These are phyloP conservation scores for Malania oleifera DNA, from an alignment of 164 flowering plant genomes.

Conservation along the genomic window DNA sequence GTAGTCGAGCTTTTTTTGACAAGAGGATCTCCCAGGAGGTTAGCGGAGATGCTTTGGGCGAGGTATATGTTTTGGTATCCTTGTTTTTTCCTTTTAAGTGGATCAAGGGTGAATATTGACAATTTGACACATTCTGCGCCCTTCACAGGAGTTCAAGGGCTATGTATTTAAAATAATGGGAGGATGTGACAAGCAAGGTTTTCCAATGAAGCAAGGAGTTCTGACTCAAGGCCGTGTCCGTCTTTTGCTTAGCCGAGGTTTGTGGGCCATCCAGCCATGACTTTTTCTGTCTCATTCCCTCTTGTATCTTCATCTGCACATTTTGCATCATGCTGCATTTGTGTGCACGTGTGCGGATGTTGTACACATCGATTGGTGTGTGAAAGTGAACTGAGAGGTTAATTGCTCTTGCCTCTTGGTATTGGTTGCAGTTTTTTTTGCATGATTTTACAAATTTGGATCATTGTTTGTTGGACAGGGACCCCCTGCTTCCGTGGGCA, in stretches of 20 bases:
- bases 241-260: constrained; percentile 40
- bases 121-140: too few relatives aligned
- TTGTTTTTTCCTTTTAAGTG: too few relatives aligned
- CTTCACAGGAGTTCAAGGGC: constrained; percentile 45
- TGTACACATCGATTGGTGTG: too few relatives aligned
- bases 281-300: too few relatives aligned
- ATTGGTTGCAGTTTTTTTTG: too few relatives aligned
- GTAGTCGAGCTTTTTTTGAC: constrained; percentile 37
- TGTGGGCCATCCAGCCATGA: too few relatives aligned
- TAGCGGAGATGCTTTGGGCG: constrained; percentile 40
- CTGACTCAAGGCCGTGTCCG: constrained; percentile 46
- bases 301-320: neutral
- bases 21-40: constrained; percentile 48
- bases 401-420: too few relatives aligned
- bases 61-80: constrained; percentile 18
- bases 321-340: too few relatives aligned
- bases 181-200: constrained; percentile 53
- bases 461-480: constrained; percentile 15
- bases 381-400: too few relatives aligned
- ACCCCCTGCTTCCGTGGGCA: constrained; percentile 48
- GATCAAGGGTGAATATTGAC: too few relatives aligned
- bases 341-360: too few relatives aligned
- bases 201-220: constrained; percentile 54
- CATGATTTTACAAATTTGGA: too few relatives aligned
- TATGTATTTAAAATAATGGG: constrained; percentile 51